Evolutionary conservation across 345 rosid genomes (phyloP).

Genomic region (Dipteronia sinensis): DNA sequence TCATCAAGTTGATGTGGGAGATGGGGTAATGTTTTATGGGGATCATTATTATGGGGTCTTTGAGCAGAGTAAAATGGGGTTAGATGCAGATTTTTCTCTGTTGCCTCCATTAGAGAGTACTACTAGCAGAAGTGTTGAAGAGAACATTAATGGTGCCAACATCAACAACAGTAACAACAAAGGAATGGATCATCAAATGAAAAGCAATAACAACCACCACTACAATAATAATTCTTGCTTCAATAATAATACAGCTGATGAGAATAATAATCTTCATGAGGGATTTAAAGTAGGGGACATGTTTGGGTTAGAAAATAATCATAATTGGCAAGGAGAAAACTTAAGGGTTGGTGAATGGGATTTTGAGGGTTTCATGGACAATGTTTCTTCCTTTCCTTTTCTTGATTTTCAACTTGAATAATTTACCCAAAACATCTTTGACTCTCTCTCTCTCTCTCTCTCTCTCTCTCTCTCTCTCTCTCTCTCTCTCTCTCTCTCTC

Average conservation of each 20-base stretch:
- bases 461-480: not conserved
- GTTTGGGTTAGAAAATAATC: slow-evolving; percentile 56
- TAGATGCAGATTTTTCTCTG: slow-evolving; percentile 51
- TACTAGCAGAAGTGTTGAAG: slow-evolving; percentile 28
- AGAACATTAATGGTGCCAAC: slow-evolving; percentile 15
- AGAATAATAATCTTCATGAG: slow-evolving; percentile 19
- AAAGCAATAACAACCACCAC: slow-evolving; percentile 45
- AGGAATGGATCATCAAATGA: slow-evolving; percentile 31
- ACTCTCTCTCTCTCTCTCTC: slow-evolving; percentile 5
- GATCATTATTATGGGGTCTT: slow-evolving; percentile 34
- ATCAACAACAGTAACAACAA: slow-evolving; percentile 22
- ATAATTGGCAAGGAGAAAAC: slow-evolving; percentile 69
- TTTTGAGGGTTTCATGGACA: slow-evolving; percentile 75
- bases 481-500: not conserved
- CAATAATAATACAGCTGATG: slow-evolving; percentile 35
- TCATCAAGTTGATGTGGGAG: slow-evolving; percentile 31
- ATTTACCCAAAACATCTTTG: slow-evolving; percentile 14
- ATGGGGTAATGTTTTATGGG: slow-evolving; percentile 24
- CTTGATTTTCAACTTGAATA: slow-evolving; percentile 80
- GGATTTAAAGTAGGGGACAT: slow-evolving; percentile 54
- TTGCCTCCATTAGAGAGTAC: slow-evolving; percentile 47
- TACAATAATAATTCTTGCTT: slow-evolving; percentile 54
- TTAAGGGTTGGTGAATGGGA: slow-evolving; percentile 90
- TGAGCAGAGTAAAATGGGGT: slow-evolving; percentile 40
- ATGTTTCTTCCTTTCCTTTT: slow-evolving; percentile 68